These are phyloP conservation scores for Pichia exigua DNA, from an alignment of 805 yeast genomes.

Conservation along the genomic window DNA sequence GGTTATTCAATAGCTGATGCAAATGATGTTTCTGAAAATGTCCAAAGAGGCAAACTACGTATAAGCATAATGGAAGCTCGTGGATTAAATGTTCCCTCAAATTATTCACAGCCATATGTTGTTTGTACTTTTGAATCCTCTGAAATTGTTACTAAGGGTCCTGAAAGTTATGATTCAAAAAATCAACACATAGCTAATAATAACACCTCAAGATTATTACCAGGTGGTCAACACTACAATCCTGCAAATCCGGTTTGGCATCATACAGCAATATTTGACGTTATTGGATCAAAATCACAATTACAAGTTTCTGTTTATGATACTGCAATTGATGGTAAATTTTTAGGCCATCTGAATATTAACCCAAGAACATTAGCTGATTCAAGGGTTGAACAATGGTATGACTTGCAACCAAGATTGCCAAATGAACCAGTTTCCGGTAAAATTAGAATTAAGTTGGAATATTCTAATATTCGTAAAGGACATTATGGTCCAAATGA, in stretches of 20 bases:
- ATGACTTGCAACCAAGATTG: slow-evolving; percentile 61
- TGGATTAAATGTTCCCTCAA: slow-evolving; percentile 49
- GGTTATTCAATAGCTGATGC: slow-evolving; percentile 12
- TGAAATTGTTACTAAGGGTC: slow-evolving; percentile 81
- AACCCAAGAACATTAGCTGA: slow-evolving; percentile 51
- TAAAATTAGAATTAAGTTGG: slow-evolving; percentile 66
- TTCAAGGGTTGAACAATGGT: slow-evolving; percentile 58
- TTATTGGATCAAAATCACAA: slow-evolving; percentile 74
- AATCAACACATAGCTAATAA: slow-evolving; percentile 1
- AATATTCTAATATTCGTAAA: slow-evolving; percentile 60
- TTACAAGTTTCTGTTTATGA: slow-evolving; percentile 90
- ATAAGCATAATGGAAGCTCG: slow-evolving; percentile 78
- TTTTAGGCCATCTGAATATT: slow-evolving; percentile 76
- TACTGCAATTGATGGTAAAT: slow-evolving; percentile 69
- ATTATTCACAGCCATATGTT: slow-evolving; percentile 69
- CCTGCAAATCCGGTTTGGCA: slow-evolving; percentile 76
- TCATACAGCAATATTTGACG: slow-evolving; percentile 89
- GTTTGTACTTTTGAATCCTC: slow-evolving; percentile 89
- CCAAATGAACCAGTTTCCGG: slow-evolving; percentile 74
- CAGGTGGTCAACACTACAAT: slow-evolving; percentile 16
- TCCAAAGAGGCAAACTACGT: slow-evolving; percentile 75
- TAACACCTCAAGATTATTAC: background rate
- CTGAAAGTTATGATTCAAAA: slow-evolving; percentile 38
- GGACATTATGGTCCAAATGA: slow-evolving; percentile 88
- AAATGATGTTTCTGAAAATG: slow-evolving; percentile 19